Conservation (phyloP, 352 stramenopile genomes). For the Phytophthora sojae region DNA sequence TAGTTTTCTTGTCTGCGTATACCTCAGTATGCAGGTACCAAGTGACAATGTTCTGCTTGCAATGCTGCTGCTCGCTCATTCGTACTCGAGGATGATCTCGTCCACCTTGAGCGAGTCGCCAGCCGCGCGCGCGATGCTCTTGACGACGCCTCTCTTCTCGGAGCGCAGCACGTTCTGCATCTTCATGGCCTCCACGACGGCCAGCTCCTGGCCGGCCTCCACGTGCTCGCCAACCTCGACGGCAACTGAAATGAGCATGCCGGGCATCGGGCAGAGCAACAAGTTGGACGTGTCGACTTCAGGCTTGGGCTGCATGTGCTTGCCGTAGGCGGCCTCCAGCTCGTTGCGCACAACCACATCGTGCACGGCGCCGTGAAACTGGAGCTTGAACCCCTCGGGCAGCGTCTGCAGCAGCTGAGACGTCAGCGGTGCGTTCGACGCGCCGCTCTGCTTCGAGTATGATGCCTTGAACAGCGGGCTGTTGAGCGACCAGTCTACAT, state of each 20-base stretch:
- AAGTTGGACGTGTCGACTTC: constrained; percentile 92
- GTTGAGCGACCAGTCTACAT: constrained; percentile 72
- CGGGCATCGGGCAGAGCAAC: constrained; percentile 96
- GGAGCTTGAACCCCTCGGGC: constrained; percentile 79
- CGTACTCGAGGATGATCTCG: constrained; percentile 93
- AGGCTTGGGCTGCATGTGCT: constrained; percentile 92
- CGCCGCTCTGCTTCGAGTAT: constrained; percentile 38
- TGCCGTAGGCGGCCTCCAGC: constrained; percentile 85
- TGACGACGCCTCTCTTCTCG: constrained; percentile 90
- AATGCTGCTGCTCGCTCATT: constrained; percentile 48
- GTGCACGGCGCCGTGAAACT: constrained; percentile 89
- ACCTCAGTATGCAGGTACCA: background rate
- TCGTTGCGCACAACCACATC: constrained; percentile 91
- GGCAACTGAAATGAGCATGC: constrained; percentile 87
- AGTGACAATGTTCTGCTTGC: background rate
- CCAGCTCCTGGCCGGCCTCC: constrained; percentile 93
- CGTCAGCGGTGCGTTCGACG: constrained; percentile 35
- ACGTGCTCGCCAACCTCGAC: constrained; percentile 93
- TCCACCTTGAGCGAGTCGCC: constrained; percentile 93
- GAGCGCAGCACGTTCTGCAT: constrained; percentile 98
- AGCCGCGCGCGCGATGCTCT: constrained; percentile 77
- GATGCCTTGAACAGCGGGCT: constrained; percentile 65
- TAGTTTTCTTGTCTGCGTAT: constrained; percentile 11
- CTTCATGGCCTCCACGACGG: constrained; percentile 98
- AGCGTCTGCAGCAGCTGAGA: constrained; percentile 74